phyloP scores from a whole-genome alignment of 1,139 yeast species.

The Yamadazyma atmosphaerica region DNA sequence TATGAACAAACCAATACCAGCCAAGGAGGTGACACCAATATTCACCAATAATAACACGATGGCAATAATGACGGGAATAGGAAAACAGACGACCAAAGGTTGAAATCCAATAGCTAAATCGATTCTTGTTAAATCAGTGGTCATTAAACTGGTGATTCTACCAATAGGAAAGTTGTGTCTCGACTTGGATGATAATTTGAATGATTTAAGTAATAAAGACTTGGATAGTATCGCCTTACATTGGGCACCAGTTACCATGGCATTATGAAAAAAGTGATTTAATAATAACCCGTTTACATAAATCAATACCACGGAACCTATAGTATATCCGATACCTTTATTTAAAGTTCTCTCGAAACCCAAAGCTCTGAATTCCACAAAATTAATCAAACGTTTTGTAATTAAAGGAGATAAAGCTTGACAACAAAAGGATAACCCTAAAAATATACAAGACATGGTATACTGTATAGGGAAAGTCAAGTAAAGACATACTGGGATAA shows the following conservation, averaged over 20 bases:
- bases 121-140: constrained; percentile 47
- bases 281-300: constrained; percentile 42
- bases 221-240: constrained; percentile 43
- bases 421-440: constrained; percentile 38
- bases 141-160: constrained; percentile 43
- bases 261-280: constrained; percentile 45
- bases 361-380: constrained; percentile 36
- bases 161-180: constrained; percentile 40
- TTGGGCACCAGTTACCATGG: constrained; percentile 52
- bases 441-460: constrained; percentile 30
- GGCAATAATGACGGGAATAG: constrained; percentile 45
- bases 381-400: constrained; percentile 40
- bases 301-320: constrained; percentile 41
- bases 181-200: constrained; percentile 35
- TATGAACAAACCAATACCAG: constrained; percentile 46
- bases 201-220: constrained; percentile 39
- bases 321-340: constrained; percentile 43
- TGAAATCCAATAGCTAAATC: constrained; percentile 50
- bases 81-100: constrained; percentile 46
- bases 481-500: constrained; percentile 38
- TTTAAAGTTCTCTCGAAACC: constrained; percentile 35
- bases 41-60: constrained; percentile 33
- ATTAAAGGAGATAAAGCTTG: constrained; percentile 45
- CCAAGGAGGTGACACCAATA: constrained; percentile 43
- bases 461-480: constrained; percentile 42